phyloP scores from a whole-genome alignment of 768 basidiomycete species.

The Suillus fuscotomentosus region DNA sequence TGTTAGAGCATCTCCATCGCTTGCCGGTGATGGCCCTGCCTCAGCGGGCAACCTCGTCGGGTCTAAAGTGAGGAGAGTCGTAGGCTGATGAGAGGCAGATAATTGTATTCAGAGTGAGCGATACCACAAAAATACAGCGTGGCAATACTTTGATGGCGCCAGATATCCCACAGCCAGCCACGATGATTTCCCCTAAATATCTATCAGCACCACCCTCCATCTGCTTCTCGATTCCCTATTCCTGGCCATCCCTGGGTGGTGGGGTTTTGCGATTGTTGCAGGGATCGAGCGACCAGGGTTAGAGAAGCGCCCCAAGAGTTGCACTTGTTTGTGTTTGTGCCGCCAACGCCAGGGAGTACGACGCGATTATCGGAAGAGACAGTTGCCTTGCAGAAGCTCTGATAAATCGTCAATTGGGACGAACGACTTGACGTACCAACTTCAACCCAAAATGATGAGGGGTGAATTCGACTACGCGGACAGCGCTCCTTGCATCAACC shows the following conservation, averaged over 20 bases:
- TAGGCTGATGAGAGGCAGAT: constrained; percentile 62
- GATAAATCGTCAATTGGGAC: background rate
- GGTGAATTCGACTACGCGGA: constrained; percentile 83
- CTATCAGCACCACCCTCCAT: constrained; percentile 94
- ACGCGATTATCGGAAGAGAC: constrained; percentile 87
- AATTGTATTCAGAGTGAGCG: constrained; percentile 47
- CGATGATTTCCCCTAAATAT: constrained; percentile 93
- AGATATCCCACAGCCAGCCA: constrained; percentile 67
- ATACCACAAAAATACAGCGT: constrained; percentile 2
- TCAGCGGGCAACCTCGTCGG: constrained; percentile 18
- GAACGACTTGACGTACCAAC: constrained; percentile 49
- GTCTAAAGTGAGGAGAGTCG: constrained; percentile 55
- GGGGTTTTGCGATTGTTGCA: constrained; percentile 48
- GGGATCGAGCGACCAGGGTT: constrained; percentile 61
- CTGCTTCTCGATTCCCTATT: constrained; percentile 70
- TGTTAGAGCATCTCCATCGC: constrained; percentile 36
- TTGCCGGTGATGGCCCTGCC: constrained; percentile 15
- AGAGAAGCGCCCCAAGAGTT: constrained; percentile 49
- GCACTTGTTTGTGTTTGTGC: constrained; percentile 69
- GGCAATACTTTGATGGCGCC: constrained; percentile 70
- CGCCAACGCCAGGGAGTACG: constrained; percentile 57
- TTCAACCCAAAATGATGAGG: constrained; percentile 88
- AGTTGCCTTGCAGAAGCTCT: constrained; percentile 56
- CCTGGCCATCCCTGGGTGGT: constrained; percentile 37
- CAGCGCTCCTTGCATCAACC: constrained; percentile 81